These are phyloP conservation scores for Leucocoprinus leucothites DNA, from an alignment of 768 basidiomycete genomes.

Conservation along the genomic window DNA sequence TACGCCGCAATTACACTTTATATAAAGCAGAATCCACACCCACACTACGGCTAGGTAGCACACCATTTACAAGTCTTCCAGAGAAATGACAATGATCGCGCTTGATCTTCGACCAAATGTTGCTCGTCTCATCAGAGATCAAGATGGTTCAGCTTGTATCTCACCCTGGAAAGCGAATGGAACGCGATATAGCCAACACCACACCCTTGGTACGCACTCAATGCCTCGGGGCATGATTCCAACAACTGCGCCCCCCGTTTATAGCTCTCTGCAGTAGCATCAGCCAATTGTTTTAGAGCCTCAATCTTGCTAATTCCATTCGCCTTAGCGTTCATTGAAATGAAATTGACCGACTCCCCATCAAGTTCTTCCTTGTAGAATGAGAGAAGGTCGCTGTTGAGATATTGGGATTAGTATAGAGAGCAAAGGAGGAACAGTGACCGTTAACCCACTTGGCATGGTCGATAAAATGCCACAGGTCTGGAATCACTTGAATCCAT, in stretches of 20 bases:
- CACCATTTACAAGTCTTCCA: too few relatives aligned
- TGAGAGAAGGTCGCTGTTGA: slow-evolving; percentile 26
- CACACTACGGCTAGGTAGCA: too few relatives aligned
- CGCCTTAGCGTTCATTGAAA: slow-evolving; percentile 27
- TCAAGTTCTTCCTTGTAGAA: slow-evolving; percentile 26
- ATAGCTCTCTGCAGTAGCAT: slow-evolving; percentile 20
- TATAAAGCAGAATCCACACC: too few relatives aligned
- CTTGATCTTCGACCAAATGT: too few relatives aligned
- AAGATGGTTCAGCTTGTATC: not conserved
- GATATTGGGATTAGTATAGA: not conserved
- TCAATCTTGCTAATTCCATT: slow-evolving; percentile 15
- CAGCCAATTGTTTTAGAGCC: too few relatives aligned
- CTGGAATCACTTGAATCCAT: slow-evolving; percentile 7
- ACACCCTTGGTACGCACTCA: not conserved
- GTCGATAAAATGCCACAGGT: slow-evolving; percentile 4
- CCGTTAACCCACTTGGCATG: slow-evolving; percentile 1
- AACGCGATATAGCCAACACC: not conserved
- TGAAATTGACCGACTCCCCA: slow-evolving; percentile 29
- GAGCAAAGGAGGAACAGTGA: not conserved
- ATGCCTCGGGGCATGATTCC: not conserved
- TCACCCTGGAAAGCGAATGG: not conserved
- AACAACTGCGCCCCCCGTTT: not conserved
- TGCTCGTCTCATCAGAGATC: not conserved
- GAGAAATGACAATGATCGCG: too few relatives aligned
- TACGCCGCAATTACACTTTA: too few relatives aligned